Percentiles rank a stretch among this genome's conserved stretches.
Evolutionary conservation across 441 rosid genomes (phyloP).

Genomic region (Corymbia citriodora): DNA sequence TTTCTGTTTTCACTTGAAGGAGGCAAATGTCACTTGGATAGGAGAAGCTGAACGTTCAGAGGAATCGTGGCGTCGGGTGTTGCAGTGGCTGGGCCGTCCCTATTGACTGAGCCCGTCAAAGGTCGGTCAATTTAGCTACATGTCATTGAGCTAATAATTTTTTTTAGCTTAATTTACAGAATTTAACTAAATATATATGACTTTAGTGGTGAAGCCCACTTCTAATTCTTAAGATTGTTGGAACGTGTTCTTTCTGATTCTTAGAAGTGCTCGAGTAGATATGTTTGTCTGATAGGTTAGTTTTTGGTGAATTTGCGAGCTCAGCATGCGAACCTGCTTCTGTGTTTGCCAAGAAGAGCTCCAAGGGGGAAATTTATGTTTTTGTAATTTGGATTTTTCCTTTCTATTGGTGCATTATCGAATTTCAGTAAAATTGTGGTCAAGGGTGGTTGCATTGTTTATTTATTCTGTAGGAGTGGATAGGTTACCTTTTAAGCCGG

Average conservation of each 20-base stretch:
- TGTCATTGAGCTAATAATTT: neutral
- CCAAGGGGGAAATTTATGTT: neutral
- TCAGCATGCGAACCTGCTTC: neutral
- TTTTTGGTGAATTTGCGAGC: neutral
- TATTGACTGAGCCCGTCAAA: slow-evolving; percentile 47
- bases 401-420: neutral
- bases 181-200: rapidly evolving
- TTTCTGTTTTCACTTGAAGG: slow-evolving; percentile 29
- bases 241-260: neutral
- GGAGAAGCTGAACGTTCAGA: slow-evolving; percentile 59
- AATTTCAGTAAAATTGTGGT: neutral
- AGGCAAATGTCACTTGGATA: slow-evolving; percentile 51
- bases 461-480: slow-evolving; percentile 45
- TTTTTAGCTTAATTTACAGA: neutral
- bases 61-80: slow-evolving; percentile 82
- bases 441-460: neutral
- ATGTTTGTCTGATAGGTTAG: neutral
- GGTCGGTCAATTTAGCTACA: slow-evolving; percentile 27
- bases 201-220: neutral
- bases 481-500: slow-evolving; percentile 80
- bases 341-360: neutral
- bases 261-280: neutral
- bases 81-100: slow-evolving; percentile 51
- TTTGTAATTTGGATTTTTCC: neutral
- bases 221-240: neutral